Conservation (phyloP, 805 yeast genomes). For the Pichia cabralensis region DNA sequence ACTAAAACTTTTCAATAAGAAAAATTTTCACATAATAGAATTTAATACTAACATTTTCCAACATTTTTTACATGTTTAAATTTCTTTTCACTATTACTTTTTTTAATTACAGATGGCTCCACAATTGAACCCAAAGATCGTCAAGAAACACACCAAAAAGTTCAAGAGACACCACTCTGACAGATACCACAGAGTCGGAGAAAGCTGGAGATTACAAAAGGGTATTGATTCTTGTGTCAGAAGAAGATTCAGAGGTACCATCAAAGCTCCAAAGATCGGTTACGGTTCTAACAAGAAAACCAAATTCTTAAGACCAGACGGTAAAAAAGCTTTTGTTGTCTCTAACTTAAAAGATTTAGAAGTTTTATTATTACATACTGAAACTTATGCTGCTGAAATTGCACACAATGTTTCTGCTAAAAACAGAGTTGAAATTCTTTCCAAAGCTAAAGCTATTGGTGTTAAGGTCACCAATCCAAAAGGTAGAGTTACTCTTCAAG, state of each 20-base stretch:
- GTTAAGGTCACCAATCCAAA: conserved; percentile 98
- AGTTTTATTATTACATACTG: conserved; percentile 91
- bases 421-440: conserved; percentile 94
- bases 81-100: neutral
- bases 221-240: conserved; percentile 99
- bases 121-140: conserved; percentile 97
- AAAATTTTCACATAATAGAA: too few species aligned
- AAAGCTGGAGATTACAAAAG: conserved; percentile 99
- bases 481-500: conserved; percentile 97
- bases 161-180: conserved; percentile 99
- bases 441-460: conserved; percentile 97
- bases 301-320: conserved; percentile 90
- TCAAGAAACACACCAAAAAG: conserved; percentile 97
- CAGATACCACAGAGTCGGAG: conserved; percentile 97
- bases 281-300: conserved; percentile 99
- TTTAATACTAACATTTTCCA: conserved; percentile 1
- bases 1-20: too few species aligned
- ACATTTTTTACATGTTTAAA: too few species aligned
- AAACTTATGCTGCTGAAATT: conserved; percentile 99
- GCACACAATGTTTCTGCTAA: conserved; percentile 97
- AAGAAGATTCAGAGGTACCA: conserved; percentile 99
- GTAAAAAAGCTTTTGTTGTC: conserved; percentile 95
- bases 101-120: conserved; percentile 68
- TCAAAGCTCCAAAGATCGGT: conserved; percentile 99
- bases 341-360: conserved; percentile 91